Base-by-base conservation (phyloP, 2,329 filamentous ascomycete genomes). In the Cladosporium cucumerinum region DNA sequence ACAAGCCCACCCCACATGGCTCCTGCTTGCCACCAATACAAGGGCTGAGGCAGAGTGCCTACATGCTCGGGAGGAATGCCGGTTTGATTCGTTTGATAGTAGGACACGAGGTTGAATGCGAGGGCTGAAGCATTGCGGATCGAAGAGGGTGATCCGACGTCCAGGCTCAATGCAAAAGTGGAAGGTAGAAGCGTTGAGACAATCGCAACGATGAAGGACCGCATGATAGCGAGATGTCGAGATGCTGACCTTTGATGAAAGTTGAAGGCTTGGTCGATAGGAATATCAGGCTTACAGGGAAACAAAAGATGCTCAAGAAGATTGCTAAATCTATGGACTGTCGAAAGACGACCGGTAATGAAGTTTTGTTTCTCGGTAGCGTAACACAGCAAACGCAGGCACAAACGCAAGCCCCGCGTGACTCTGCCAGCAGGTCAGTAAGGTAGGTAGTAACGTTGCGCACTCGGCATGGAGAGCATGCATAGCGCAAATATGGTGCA, bases 11-110 rank as follows among this genome's bases (percentile, higher is more conserved):
- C 71, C 80, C 71, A 74, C 54, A 75, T 67, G 5, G 76, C 76
- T 21, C 79, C 81, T 2, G 77, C 77, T 65, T 80, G 76, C 80
- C 81, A 82, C 79, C 80, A 83, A 69, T 82, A 82, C 21, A 78
- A 74, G 2, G 80, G 80, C 34, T 73, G 71, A 5, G 79, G 77
- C 49, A 80, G 76, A 51, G 78, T 78, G 16, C 80, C 81, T 18
- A 78, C 65, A 1, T 69, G 67, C 12, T 67, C 69, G 8, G 69
- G 51, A n/a, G 72, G 68, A 16, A 72, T 76, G 51, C 66, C 66
- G 18, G 72, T 70, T 26, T 68, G 66, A 59, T 77, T 78, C 69
- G 74, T 76, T 23, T 71, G 63, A 65, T 78, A 78, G 61, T 68
- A 75, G 7, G 68, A 71, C 65, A 78, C 73, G 14, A 78, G 65